Evolutionary conservation across 441 rosid species (phyloP).

Genomic region (Viola pubescens): DNA sequence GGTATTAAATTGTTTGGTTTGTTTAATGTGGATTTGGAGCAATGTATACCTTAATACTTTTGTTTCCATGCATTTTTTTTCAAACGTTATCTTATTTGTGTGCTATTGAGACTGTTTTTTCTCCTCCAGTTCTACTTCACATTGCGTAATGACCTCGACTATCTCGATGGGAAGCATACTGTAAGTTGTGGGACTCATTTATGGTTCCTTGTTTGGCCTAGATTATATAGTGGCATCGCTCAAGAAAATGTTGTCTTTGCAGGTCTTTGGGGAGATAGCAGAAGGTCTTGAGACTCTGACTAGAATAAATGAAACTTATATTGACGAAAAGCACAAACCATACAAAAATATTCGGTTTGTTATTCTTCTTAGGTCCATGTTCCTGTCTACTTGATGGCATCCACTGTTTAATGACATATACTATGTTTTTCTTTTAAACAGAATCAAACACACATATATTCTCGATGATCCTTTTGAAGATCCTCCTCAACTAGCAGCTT

Average conservation of each 20-base stretch:
- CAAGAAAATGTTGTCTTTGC: slow-evolving; percentile 8
- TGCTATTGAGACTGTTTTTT: slow-evolving; percentile 14
- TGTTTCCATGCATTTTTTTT: too few species aligned
- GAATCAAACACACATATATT: slow-evolving; percentile 77
- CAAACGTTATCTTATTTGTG: not conserved
- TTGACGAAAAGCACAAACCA: slow-evolving; percentile 77
- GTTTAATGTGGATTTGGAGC: not conserved
- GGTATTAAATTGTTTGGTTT: slow-evolving; percentile 32
- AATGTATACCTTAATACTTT: not conserved
- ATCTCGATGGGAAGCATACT: slow-evolving; percentile 95
- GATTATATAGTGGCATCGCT: not conserved
- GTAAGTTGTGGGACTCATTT: slow-evolving; percentile 33
- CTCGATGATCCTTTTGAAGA: slow-evolving; percentile 92
- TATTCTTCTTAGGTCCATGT: slow-evolving; percentile 9
- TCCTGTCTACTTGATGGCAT: slow-evolving; percentile 6
- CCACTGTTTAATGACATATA: slow-evolving; percentile 5
- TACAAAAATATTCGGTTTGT: slow-evolving; percentile 67
- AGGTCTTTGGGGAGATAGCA: slow-evolving; percentile 96
- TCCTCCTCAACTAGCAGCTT: slow-evolving; percentile 59
- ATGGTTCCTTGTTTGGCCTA: not conserved
- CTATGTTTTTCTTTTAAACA: slow-evolving; percentile 19
- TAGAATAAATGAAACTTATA: slow-evolving; percentile 85
- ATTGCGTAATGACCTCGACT: slow-evolving; percentile 80
- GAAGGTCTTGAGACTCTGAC: slow-evolving; percentile 85
- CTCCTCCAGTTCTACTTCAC: slow-evolving; percentile 79